Percentiles rank a stretch among this genome's conserved stretches.
phyloP scores from a whole-genome alignment of 345 rosid genomes.

The Gossypium longicalyx region DNA sequence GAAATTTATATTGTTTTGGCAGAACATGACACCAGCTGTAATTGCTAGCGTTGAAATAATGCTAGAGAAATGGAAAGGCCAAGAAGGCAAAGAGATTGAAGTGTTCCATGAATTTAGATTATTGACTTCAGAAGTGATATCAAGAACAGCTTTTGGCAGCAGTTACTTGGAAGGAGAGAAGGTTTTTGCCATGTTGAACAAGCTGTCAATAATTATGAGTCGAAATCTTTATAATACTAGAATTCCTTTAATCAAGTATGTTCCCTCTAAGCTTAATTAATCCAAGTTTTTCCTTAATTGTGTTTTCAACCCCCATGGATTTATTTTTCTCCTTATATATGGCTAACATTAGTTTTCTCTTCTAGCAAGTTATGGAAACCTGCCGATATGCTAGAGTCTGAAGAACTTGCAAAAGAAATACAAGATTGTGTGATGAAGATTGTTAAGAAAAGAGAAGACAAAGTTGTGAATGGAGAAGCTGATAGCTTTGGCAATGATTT shows the following conservation, averaged over 20 bases:
- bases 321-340: too few species aligned
- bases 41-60: constrained; percentile 34
- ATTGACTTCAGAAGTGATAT: constrained; percentile 43
- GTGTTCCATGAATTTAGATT: constrained; percentile 33
- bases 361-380: constrained; percentile 21
- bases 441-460: constrained; percentile 27
- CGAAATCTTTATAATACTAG: not conserved
- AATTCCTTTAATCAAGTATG: not conserved
- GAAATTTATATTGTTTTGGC: not conserved
- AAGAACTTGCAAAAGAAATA: constrained; percentile 13
- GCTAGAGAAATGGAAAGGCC: constrained; percentile 39
- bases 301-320: too few species aligned
- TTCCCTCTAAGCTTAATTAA: not conserved
- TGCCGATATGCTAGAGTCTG: constrained; percentile 13
- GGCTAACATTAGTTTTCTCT: not conserved
- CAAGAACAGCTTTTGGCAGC: constrained; percentile 51
- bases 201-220: constrained; percentile 10
- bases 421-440: constrained; percentile 13
- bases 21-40: constrained; percentile 37
- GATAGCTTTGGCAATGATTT: constrained; percentile 26
- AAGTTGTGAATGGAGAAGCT: not conserved
- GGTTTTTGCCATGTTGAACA: constrained; percentile 34
- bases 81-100: constrained; percentile 34
- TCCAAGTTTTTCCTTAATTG: not conserved
- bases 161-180: constrained; percentile 38